Percentiles rank a stretch among this genome's conserved stretches.
These are phyloP conservation scores for Perilla frutescens DNA, from an alignment of 257 asterid genomes.

Conservation along the genomic window DNA sequence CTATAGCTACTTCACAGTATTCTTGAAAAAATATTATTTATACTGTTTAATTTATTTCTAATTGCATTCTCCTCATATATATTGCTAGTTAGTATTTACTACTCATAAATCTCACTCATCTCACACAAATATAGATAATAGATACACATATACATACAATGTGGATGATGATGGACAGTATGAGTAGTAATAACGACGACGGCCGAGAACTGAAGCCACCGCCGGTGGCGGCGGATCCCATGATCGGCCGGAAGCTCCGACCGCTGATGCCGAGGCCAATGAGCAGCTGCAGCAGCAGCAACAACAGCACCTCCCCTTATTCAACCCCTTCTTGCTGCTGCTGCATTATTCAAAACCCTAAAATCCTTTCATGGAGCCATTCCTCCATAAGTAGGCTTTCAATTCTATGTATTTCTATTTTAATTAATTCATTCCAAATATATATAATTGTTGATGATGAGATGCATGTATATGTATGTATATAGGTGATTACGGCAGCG, in stretches of 20 bases:
- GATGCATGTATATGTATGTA: constrained; percentile 7
- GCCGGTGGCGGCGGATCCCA: constrained; percentile 7
- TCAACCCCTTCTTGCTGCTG: constrained; percentile 30
- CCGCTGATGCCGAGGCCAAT: constrained; percentile 48
- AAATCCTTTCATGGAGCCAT: constrained; percentile 42
- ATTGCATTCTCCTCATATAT: no score
- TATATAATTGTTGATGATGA: not conserved
- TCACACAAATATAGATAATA: not conserved
- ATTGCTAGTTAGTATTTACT: no score
- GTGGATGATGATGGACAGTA: constrained; percentile 44
- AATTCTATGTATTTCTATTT: not conserved
- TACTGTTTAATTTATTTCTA: no score
- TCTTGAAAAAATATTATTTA: no score
- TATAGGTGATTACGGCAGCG: constrained; percentile 35
- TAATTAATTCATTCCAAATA: no score
- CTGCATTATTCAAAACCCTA: constrained; percentile 47
- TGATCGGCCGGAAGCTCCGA: constrained; percentile 36
- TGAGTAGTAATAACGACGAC: not conserved
- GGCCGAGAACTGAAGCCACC: constrained; percentile 26
- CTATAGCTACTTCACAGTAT: not conserved
- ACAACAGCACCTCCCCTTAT: not conserved
- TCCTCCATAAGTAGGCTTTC: constrained; percentile 34
- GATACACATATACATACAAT: constrained; percentile 11
- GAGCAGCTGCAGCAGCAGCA: not conserved
- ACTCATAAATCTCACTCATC: no score